These are phyloP conservation scores for Yarrowia sp. DNA, from an alignment of 805 yeast species.

Conservation along the genomic window DNA sequence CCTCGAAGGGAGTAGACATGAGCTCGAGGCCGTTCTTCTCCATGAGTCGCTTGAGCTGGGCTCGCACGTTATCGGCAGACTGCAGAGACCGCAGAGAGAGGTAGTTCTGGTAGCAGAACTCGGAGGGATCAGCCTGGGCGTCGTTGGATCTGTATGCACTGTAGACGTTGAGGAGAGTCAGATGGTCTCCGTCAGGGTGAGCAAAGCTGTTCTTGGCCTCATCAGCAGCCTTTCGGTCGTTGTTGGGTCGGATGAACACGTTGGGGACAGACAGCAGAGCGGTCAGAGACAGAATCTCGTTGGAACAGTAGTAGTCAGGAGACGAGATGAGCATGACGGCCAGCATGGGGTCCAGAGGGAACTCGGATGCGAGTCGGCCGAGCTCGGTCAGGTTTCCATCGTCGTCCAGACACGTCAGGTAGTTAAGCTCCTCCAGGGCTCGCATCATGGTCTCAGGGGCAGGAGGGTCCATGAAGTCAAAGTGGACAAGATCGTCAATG, in stretches of 20 bases:
- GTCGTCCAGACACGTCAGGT: slow-evolving; percentile 83
- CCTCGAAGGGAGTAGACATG: slow-evolving; percentile 63
- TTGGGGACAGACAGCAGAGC: slow-evolving; percentile 90
- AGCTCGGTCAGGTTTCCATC: slow-evolving; percentile 86
- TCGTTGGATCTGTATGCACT: slow-evolving; percentile 79
- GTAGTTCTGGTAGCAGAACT: slow-evolving; percentile 93
- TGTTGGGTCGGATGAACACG: slow-evolving; percentile 90
- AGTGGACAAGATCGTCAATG: slow-evolving; percentile 92
- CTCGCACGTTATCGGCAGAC: slow-evolving; percentile 82
- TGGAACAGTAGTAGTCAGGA: slow-evolving; percentile 79
- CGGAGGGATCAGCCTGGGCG: slow-evolving; percentile 53
- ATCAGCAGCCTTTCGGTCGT: slow-evolving; percentile 85
- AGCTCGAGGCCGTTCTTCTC: slow-evolving; percentile 72
- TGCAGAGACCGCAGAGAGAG: slow-evolving; percentile 78
- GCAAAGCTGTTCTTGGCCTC: slow-evolving; percentile 85
- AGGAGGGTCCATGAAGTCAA: slow-evolving; percentile 98
- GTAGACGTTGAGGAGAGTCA: slow-evolving; percentile 83
- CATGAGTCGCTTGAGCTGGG: slow-evolving; percentile 82
- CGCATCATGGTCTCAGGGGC: slow-evolving; percentile 99
- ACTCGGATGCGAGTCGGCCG: slow-evolving; percentile 86
- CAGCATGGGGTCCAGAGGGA: slow-evolving; percentile 93
- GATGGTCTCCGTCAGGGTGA: slow-evolving; percentile 92
- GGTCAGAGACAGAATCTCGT: slow-evolving; percentile 83
- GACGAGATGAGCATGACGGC: slow-evolving; percentile 91
- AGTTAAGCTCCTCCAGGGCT: slow-evolving; percentile 92